Evolutionary conservation across 2,329 filamentous ascomycete species (phyloP), one percentile per base, ranked within the genome.

Genomic region (Colletotrichum ledebouriae): DNA sequence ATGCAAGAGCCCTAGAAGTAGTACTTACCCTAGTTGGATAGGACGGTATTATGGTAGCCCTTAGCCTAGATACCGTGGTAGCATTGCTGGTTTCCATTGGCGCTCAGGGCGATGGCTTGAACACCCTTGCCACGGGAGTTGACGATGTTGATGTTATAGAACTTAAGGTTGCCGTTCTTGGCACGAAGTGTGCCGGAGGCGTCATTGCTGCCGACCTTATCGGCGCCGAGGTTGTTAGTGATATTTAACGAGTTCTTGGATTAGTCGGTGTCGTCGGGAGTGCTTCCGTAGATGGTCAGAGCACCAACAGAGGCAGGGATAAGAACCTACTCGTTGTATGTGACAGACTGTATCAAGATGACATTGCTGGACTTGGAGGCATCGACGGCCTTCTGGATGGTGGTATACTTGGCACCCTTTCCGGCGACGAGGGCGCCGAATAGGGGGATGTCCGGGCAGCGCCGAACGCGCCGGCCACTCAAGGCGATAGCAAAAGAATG

Each of bases 221-320:
- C 77, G 37, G 83, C 81, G 61, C 79, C 80, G 58, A 78, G 76
- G 44, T 75, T 77, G 39, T 82, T 78, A 4, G 76, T 78, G 66
- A 79, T 73, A 70, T 80, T 87, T 37, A 87, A 86, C 50, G 80
- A 77, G 75, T 89, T 88, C 53, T 75, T 75, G 12, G 78, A 73
- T 75, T 87, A 89, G 22, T 71, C 73, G 44, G 74, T 72, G 60
- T 74, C 66, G 13, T 74, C 72, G 0, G 72, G 71, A 15, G 73
- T 73, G 77, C 78, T 62, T 78, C 78, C 53, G 79, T 91, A 90
- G 41, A 85, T 88, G 75, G 91, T 86, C 79, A 91, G 91, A 76
- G 91, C 88, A 73, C 84, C 86, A 63, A 88, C 86, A 1, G 81
- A 79, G 1, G 77, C 71, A 2, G 83, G 82, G 4, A 83, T 81